Percentiles rank a stretch among this genome's conserved stretches.
Evolutionary conservation across 208 protist species (phyloP).

Genomic region (Acanthamoeba lenticulata): DNA sequence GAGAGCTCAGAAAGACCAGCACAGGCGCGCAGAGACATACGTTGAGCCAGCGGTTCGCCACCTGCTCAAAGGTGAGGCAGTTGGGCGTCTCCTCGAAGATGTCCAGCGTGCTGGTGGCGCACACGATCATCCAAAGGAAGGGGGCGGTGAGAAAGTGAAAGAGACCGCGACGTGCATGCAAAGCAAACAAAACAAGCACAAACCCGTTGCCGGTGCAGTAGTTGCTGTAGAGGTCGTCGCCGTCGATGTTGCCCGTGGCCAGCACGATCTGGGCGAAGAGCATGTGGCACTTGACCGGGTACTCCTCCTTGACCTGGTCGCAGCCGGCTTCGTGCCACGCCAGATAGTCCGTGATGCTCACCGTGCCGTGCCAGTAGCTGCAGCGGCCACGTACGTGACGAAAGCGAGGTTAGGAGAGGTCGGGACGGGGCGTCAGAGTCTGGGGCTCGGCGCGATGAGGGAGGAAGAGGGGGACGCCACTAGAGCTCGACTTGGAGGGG

Average conservation of each 20-base stretch:
- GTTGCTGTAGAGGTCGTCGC: conserved; percentile 37
- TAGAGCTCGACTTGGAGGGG: conserved; percentile 55
- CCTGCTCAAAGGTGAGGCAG: background rate
- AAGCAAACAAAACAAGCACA: background rate
- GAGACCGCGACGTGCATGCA: too few species aligned
- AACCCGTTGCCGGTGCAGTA: conserved; percentile 24
- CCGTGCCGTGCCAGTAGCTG: conserved; percentile 40
- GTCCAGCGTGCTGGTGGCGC: background rate
- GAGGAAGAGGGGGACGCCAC: background rate
- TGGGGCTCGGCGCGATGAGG: too few species aligned
- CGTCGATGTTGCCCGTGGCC: conserved; percentile 20
- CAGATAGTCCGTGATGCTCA: conserved; percentile 21
- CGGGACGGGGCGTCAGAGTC: too few species aligned
- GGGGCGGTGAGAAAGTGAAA: too few species aligned
- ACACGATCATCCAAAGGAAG: too few species aligned
- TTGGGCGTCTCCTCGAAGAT: background rate
- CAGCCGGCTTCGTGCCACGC: background rate
- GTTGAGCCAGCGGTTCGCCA: conserved; percentile 44
- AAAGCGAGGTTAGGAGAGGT: background rate
- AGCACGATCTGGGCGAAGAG: background rate
- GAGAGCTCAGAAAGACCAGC: background rate
- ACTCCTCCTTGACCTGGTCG: background rate
- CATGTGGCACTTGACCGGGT: conserved; percentile 9
- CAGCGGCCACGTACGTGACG: background rate
- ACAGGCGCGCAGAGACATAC: background rate